phyloP scores from a whole-genome alignment of 352 stramenopile genomes.

The Phytophthora crassamura region DNA sequence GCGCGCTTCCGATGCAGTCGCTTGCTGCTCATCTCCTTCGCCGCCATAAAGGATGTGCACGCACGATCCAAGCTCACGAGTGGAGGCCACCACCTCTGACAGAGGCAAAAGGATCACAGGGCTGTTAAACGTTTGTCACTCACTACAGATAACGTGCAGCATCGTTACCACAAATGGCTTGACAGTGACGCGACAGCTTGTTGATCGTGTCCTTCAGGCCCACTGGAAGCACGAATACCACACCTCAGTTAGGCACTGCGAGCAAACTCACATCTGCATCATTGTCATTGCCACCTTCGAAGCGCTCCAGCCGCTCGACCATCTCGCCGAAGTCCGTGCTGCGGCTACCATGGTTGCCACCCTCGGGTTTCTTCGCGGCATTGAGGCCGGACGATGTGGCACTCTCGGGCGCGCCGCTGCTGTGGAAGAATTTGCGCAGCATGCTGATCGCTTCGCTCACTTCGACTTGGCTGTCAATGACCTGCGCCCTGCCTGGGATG shows the following conservation, averaged over 20 bases:
- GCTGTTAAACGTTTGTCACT: slow-evolving; percentile 8
- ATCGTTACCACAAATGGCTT: slow-evolving; percentile 58
- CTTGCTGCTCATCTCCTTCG: slow-evolving; percentile 26
- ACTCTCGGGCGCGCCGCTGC: slow-evolving; percentile 24
- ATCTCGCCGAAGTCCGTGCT: slow-evolving; percentile 35
- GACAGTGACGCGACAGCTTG: slow-evolving; percentile 58
- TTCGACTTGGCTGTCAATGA: background rate
- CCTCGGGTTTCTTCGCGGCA: slow-evolving; percentile 7
- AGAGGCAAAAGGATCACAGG: background rate
- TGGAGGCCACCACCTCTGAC: slow-evolving; percentile 42
- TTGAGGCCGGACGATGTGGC: slow-evolving; percentile 13
- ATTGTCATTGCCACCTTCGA: slow-evolving; percentile 40
- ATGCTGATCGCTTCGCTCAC: slow-evolving; percentile 28
- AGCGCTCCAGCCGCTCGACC: slow-evolving; percentile 41
- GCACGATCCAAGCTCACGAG: slow-evolving; percentile 26
- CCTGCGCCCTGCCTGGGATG: slow-evolving; percentile 14
- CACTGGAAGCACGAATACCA: slow-evolving; percentile 27
- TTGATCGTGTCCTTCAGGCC: slow-evolving; percentile 48
- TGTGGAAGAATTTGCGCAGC: slow-evolving; percentile 66
- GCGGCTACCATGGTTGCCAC: slow-evolving; percentile 7
- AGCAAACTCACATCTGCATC: background rate
- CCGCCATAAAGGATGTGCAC: slow-evolving; percentile 28
- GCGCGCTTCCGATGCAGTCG: slow-evolving; percentile 17
- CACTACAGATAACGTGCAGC: slow-evolving; percentile 1
- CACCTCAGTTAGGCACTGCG: background rate